Conservation (phyloP, 2,329 filamentous ascomycete species). For the Akanthomyces dipterigenus region DNA sequence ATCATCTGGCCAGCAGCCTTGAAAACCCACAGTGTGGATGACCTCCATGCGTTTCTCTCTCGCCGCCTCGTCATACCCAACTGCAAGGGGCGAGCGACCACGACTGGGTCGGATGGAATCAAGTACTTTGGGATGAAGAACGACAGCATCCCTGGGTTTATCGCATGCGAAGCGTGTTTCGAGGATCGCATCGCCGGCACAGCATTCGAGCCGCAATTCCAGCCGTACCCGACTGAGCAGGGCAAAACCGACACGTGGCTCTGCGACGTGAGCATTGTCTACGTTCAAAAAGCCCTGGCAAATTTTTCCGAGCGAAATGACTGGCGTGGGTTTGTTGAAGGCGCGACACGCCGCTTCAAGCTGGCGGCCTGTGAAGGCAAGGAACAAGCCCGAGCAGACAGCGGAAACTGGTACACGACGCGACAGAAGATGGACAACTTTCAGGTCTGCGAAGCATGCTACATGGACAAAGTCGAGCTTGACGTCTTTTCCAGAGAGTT, state of each 20-base stretch:
- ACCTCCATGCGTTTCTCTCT: slow-evolving; percentile 23
- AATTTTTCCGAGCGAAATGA: slow-evolving; percentile 19
- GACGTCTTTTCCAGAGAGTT: slow-evolving; percentile 25
- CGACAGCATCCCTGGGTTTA: slow-evolving; percentile 24
- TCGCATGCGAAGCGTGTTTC: slow-evolving; percentile 33
- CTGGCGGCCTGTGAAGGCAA: slow-evolving; percentile 24
- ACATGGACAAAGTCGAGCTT: slow-evolving; percentile 25
- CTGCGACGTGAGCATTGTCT: slow-evolving; percentile 25
- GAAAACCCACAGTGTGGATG: slow-evolving; percentile 18
- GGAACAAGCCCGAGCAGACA: slow-evolving; percentile 13
- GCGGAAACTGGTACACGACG: slow-evolving; percentile 22
- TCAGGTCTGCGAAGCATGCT: slow-evolving; percentile 28
- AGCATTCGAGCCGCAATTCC: slow-evolving; percentile 25
- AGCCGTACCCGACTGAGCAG: slow-evolving; percentile 18
- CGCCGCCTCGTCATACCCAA: slow-evolving; percentile 19
- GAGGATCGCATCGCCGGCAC: slow-evolving; percentile 25
- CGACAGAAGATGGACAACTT: slow-evolving; percentile 21
- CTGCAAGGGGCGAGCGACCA: slow-evolving; percentile 23
- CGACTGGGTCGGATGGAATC: slow-evolving; percentile 18
- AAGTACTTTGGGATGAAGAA: slow-evolving; percentile 27
- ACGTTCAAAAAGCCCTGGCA: slow-evolving; percentile 16
- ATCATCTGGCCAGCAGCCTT: slow-evolving; percentile 28
- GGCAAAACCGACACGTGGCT: slow-evolving; percentile 24
- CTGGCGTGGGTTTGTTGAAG: slow-evolving; percentile 25
- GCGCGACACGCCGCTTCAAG: slow-evolving; percentile 17